Evolutionary conservation across 2,329 filamentous ascomycete species (phyloP), one percentile per base, ranked within the genome.

Genomic region (Volutella citrinella): DNA sequence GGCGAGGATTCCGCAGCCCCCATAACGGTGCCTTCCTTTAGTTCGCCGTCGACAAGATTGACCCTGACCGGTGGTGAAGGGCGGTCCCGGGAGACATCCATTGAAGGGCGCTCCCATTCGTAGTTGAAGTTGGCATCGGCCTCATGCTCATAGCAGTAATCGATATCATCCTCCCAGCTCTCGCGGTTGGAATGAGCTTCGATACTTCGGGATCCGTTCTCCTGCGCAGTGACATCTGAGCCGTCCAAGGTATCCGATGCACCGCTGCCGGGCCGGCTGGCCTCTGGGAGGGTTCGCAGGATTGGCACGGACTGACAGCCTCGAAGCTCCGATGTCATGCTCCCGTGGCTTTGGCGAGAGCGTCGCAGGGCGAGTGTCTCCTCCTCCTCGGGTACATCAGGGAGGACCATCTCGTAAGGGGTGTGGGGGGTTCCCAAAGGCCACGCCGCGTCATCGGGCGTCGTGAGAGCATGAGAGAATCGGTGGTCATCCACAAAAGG

Each of bases 111-210:
- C 38, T 80, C 76, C 79, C 79, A 83, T 27, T 79, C 72, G 46
- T 80, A 83, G 42, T 83, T 73, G 51, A 77, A 83, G 55, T 82
- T 68, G 7, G 78, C 80, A 54, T 84, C 80, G 10, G 72, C 78
- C 45, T 79, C 80, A 47, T 84, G 76, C 45, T 83, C 79, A 50
- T 84, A 84, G 52, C 77, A 82, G 56, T 82, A 84, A 52, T 84
- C 80, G 41, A 84, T 83, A 42, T 78, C 78, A 32, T 82, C 78
- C 49, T 84, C 80, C 80, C 80, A 84, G 46, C 65, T 80, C 46
- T 72, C 69, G 7, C 60, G 59, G 15, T 55, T 47, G n/a, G 48
- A 45, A 11, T 60, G 42, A 5, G 41, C 34, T 4, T 64, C 59
- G n/a, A 49, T 49, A 11, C 34, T 46, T 4, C 43, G 45, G 8